These are phyloP conservation scores for Ustilago nuda DNA, from an alignment of 1,284 basidiomycete species.

Conservation along the genomic window DNA sequence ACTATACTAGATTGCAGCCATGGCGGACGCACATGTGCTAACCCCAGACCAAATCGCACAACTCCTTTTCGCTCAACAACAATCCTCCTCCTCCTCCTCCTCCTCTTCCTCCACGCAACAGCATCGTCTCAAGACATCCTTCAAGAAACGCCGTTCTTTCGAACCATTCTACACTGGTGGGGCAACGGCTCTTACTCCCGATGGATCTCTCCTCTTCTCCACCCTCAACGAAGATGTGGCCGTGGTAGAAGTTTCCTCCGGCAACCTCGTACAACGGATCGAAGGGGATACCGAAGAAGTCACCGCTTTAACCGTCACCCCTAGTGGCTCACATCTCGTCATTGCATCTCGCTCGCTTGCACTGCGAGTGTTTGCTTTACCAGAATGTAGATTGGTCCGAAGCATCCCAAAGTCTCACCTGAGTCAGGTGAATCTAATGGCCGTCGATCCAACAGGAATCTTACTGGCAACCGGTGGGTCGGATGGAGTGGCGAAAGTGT, in stretches of 20 bases:
- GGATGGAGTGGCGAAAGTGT: slow-evolving; percentile 96
- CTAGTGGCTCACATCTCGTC: slow-evolving; percentile 69
- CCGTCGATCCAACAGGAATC: slow-evolving; percentile 84
- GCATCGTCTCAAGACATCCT: slow-evolving; percentile 52
- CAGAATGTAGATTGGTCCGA: slow-evolving; percentile 73
- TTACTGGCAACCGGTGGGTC: slow-evolving; percentile 94
- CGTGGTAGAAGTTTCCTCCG: slow-evolving; percentile 81
- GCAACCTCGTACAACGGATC: slow-evolving; percentile 74
- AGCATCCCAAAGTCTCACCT: slow-evolving; percentile 86
- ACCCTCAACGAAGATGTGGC: slow-evolving; percentile 87
- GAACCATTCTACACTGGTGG: slow-evolving; percentile 68
- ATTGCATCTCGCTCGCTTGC: slow-evolving; percentile 72
- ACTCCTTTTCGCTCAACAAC: slow-evolving; percentile 42
- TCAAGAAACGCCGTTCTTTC: slow-evolving; percentile 46
- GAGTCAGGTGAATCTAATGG: slow-evolving; percentile 86
- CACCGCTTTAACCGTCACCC: slow-evolving; percentile 71
- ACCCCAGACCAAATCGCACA: slow-evolving; percentile 39
- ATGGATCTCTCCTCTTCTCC: slow-evolving; percentile 84
- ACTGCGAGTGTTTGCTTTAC: slow-evolving; percentile 72
- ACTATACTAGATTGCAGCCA: slow-evolving; percentile 1
- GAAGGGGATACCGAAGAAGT: slow-evolving; percentile 71
- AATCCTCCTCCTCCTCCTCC: slow-evolving; percentile 27
- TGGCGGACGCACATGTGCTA: slow-evolving; percentile 51
- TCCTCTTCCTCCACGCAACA: slow-evolving; percentile 21
- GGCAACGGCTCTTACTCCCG: slow-evolving; percentile 78